phyloP scores from a whole-genome alignment of 2,329 filamentous ascomycete genomes.

The Pezicula rhizophila region DNA sequence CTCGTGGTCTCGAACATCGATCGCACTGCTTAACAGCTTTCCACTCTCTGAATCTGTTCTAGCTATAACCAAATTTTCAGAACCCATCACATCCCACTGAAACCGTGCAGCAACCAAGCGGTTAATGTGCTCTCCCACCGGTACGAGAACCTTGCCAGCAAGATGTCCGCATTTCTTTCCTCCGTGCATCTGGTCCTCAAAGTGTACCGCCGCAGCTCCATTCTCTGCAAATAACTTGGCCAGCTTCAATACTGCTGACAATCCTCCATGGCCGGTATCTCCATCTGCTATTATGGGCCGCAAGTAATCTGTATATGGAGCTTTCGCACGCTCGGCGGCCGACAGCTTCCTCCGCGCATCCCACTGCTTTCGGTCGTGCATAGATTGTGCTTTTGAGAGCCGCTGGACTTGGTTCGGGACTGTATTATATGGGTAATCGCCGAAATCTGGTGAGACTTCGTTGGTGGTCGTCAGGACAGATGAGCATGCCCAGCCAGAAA shows the following conservation, averaged over 20 bases:
- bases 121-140: constrained; percentile 93
- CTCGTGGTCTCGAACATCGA: constrained; percentile 93
- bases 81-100: constrained; percentile 98
- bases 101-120: constrained; percentile 85
- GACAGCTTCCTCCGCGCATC: constrained; percentile 75
- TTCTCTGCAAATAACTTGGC: constrained; percentile 98
- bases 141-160: constrained; percentile 92
- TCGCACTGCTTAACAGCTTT: constrained; percentile 79
- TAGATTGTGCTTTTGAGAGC: constrained; percentile 89
- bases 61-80: constrained; percentile 89
- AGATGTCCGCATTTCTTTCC: constrained; percentile 98
- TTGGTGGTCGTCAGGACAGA: constrained; percentile 89
- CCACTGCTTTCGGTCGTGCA: constrained; percentile 96
- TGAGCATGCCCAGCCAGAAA: constrained; percentile 97
- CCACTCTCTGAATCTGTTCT: constrained; percentile 94
- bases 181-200: constrained; percentile 95
- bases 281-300: constrained; percentile 94
- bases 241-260: constrained; percentile 89
- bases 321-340: constrained; percentile 63
- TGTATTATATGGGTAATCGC: constrained; percentile 98
- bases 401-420: constrained; percentile 97
- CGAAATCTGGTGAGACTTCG: constrained; percentile 95
- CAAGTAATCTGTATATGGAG: constrained; percentile 86
- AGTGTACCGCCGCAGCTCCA: constrained; percentile 91
- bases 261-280: constrained; percentile 89